Percentiles rank a stretch among this genome's conserved stretches.
These are phyloP conservation scores for Apiospora phragmitis DNA, from an alignment of 2,329 filamentous ascomycete genomes.

Conservation along the genomic window DNA sequence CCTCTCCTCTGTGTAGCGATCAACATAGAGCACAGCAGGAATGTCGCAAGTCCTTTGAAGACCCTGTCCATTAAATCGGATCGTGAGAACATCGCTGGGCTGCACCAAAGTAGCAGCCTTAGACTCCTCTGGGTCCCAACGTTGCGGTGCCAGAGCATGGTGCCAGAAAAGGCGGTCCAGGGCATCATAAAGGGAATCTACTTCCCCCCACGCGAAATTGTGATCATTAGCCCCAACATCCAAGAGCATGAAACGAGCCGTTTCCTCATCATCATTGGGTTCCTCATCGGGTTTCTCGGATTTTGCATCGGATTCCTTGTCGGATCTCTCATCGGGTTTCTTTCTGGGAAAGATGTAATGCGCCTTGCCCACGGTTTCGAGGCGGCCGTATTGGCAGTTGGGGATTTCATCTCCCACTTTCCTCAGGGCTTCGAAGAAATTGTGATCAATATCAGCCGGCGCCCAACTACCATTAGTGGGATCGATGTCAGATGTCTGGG, in stretches of 20 bases:
- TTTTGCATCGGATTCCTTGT: constrained; percentile 11
- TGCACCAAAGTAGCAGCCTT: constrained; percentile 46
- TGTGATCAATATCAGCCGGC: constrained; percentile 47
- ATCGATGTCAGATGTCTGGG: constrained; percentile 36
- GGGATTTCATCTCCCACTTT: constrained; percentile 10
- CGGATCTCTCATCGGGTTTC: not conserved
- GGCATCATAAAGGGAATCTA: constrained; percentile 48
- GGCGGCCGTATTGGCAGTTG: not conserved
- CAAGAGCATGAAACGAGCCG: constrained; percentile 43
- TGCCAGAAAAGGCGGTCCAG: constrained; percentile 51
- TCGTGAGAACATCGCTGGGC: constrained; percentile 50
- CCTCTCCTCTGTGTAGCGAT: constrained; percentile 50
- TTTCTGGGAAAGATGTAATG: not conserved
- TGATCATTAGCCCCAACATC: constrained; percentile 20
- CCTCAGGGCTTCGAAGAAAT: constrained; percentile 34
- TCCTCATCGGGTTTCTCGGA: constrained; percentile 23
- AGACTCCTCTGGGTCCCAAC: constrained; percentile 33
- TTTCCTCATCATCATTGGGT: constrained; percentile 36
- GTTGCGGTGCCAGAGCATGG: constrained; percentile 39
- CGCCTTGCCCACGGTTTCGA: not conserved
- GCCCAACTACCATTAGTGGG: constrained; percentile 30
- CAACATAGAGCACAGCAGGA: constrained; percentile 52
- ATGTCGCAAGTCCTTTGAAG: constrained; percentile 48
- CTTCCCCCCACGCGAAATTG: constrained; percentile 34
- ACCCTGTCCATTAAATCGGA: constrained; percentile 45